Percentiles rank a stretch among this genome's conserved stretches.
These are phyloP conservation scores for Daedalea quercina DNA, from an alignment of 768 basidiomycete genomes.

Conservation along the genomic window DNA sequence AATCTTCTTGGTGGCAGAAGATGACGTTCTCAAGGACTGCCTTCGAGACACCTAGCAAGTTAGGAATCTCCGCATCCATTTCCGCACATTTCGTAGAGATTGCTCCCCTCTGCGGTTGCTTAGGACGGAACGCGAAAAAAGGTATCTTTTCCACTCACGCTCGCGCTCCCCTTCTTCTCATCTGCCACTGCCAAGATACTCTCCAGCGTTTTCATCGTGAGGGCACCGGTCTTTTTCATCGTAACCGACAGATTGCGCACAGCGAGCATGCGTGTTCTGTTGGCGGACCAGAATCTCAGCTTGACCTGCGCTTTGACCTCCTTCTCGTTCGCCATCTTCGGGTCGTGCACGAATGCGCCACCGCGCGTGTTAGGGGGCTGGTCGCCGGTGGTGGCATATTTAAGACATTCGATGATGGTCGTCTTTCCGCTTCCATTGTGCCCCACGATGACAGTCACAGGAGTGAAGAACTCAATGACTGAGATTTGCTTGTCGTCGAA, in stretches of 20 bases:
- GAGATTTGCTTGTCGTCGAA: constrained; percentile 94
- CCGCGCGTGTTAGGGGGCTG: constrained; percentile 96
- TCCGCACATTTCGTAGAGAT: constrained; percentile 98
- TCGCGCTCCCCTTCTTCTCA: constrained; percentile 73
- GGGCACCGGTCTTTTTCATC: constrained; percentile 77
- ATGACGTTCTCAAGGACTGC: constrained; percentile 99
- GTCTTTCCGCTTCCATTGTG: constrained; percentile 99
- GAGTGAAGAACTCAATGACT: constrained; percentile 94
- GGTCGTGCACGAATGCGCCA: constrained; percentile 98
- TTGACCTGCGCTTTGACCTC: constrained; percentile 99
- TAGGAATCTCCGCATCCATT: constrained; percentile 91
- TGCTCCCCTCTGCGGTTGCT: constrained; percentile 62
- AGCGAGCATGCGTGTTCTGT: constrained; percentile 85
- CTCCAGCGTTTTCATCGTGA: constrained; percentile 98
- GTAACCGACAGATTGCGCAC: constrained; percentile 89
- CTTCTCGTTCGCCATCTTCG: constrained; percentile 98
- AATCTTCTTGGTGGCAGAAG: constrained; percentile 99
- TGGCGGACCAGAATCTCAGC: constrained; percentile 85
- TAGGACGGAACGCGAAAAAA: no score
- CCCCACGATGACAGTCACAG: constrained; percentile 97
- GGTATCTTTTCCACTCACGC: no score
- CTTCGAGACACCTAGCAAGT: constrained; percentile 90
- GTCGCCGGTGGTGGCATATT: constrained; percentile 98
- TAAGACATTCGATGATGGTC: constrained; percentile 98
- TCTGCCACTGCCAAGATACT: constrained; percentile 77